Percentiles rank a stretch among this genome's conserved stretches.
Evolutionary conservation across 2,329 filamentous ascomycete species (phyloP).

Genomic region (Fusarium austroafricanum): DNA sequence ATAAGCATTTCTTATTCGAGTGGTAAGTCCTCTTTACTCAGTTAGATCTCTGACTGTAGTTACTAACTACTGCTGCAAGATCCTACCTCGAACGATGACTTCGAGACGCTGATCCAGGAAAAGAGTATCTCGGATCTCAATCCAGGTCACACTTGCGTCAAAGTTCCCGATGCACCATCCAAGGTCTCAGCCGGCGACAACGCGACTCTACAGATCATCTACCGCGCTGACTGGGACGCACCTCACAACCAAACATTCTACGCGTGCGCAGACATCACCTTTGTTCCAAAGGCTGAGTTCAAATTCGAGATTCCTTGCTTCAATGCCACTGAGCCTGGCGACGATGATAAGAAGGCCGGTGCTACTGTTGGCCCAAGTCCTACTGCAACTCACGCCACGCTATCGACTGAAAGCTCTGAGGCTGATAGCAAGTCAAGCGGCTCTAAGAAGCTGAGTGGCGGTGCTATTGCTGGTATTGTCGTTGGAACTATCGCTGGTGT

Average conservation of each 20-base stretch:
- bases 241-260: constrained; percentile 60
- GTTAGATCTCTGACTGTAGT: too few relatives aligned
- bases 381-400: constrained; percentile 27
- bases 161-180: constrained; percentile 50
- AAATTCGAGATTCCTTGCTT: constrained; percentile 55
- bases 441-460: constrained; percentile 75
- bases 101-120: constrained; percentile 53
- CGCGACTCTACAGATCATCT: constrained; percentile 63
- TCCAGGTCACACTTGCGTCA: constrained; percentile 60
- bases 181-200: constrained; percentile 55
- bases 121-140: constrained; percentile 54
- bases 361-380: constrained; percentile 14
- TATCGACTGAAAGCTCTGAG: constrained; percentile 1
- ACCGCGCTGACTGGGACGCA: constrained; percentile 58
- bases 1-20: constrained; percentile 65
- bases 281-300: constrained; percentile 53
- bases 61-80: constrained; percentile 41
- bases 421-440: constrained; percentile 27
- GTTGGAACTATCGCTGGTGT: constrained; percentile 75
- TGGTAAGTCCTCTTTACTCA: too few relatives aligned
- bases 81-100: constrained; percentile 55
- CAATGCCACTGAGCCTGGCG: constrained; percentile 54
- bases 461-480: constrained; percentile 80
- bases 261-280: constrained; percentile 62
- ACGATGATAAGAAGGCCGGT: constrained; percentile 39